Conservation (phyloP, 129 eudicot genomes). For the Deinandra increscens region DNA sequence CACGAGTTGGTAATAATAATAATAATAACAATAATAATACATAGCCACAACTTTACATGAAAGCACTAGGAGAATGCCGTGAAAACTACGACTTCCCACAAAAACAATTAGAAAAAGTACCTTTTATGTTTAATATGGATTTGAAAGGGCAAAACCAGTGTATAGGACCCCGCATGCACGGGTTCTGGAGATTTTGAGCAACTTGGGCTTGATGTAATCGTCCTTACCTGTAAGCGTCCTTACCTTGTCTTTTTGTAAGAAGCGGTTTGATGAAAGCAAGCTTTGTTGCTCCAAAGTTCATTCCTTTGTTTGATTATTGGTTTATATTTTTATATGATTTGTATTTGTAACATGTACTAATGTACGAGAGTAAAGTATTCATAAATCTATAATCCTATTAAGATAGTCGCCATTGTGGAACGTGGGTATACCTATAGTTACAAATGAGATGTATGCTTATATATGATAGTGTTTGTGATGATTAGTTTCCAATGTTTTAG, state of each 20-base stretch:
- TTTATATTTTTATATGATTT: background rate
- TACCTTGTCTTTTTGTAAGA: too few relatives aligned
- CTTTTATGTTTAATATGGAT: background rate
- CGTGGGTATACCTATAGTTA: background rate
- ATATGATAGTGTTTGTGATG: background rate
- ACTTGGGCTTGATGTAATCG: too few relatives aligned
- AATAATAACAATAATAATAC: background rate
- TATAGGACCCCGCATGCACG: too few relatives aligned
- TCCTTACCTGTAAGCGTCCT: too few relatives aligned
- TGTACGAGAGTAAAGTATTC: background rate
- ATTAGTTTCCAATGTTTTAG: background rate
- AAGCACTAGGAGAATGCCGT: background rate
- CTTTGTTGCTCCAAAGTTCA: too few relatives aligned
- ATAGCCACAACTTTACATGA: constrained; percentile 4
- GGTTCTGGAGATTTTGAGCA: too few relatives aligned
- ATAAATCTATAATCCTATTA: background rate
- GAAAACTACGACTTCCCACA: background rate
- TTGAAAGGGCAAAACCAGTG: too few relatives aligned
- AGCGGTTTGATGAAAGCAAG: too few relatives aligned
- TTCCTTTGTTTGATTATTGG: background rate
- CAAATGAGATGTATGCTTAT: background rate
- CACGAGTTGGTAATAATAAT: background rate
- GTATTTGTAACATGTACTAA: background rate
- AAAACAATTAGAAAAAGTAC: background rate
- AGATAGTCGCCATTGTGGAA: background rate